Base-by-base conservation (phyloP, 495 filamentous ascomycete species). In the Aspergillus asperescens region DNA sequence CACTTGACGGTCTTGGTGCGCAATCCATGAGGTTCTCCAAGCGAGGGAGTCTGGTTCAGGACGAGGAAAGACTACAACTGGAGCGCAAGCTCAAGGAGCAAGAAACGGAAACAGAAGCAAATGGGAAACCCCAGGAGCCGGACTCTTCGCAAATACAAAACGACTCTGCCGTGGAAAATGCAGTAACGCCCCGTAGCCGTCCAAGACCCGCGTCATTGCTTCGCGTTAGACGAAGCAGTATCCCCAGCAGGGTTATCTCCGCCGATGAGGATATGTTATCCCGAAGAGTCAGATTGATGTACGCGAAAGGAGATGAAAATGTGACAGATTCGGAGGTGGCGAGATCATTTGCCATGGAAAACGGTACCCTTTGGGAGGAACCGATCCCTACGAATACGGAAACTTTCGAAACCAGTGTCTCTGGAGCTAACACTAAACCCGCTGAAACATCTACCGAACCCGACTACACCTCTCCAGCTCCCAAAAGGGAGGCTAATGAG, bases 211-310 rank as follows among this genome's bases (percentile, higher is more conserved):
- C 62, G 48, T 49, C 62, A 9, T 67, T 64, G 32, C 66, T 74
- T 23, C 67, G 63, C 47, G 58, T 70, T 18, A 64, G 67, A 41
- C 66, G 64, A 34, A 64, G 62, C 35, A 71, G 57, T 55, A 61
- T 66, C 37, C 60, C 59, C 23, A 61, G 49, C 38, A 62, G 69
- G 50, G 70, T 64, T 13, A 70, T 75, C 50, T 90, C 90, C 45
- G 79, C 85, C 22, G 90, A 95, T 61, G 83, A 90, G 57, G 88
- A 90, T 65, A 85, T 82, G 76, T 78, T 94, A 61, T 94, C 89
- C 56, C 83, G 86, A 65, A 88, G 90, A 66, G 90, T 96, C 54
- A 84, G 90, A 61, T 82, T 89, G 57, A 90, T 95, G 88, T 96
- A 96, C 72, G 87, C 90, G 68, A 82, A 82, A 60, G 87, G 84